A percentile compares a stretch with the other conserved stretches of the same genome.
Conservation (phyloP, 371 early-diverging fungal genomes). For the Mucor plumbeus region DNA sequence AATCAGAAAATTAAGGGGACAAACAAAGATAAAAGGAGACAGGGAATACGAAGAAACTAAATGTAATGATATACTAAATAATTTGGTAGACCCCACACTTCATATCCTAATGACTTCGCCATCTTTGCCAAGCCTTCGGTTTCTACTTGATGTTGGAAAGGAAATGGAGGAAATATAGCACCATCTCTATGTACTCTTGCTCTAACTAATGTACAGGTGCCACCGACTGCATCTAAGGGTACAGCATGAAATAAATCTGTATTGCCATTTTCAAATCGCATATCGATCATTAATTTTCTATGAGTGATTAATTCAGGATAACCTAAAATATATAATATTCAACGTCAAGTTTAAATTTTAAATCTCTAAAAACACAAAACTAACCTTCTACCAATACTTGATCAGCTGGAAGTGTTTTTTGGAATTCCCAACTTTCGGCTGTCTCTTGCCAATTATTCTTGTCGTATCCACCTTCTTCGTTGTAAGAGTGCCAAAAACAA, state of each 20-base stretch:
- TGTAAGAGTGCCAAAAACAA: slow-evolving; percentile 51
- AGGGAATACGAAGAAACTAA: slow-evolving; percentile 7
- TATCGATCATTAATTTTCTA: slow-evolving; percentile 53
- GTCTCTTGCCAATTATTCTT: slow-evolving; percentile 79
- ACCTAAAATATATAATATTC: slow-evolving; percentile 24
- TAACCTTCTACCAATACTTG: slow-evolving; percentile 49
- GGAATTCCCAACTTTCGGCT: slow-evolving; percentile 53
- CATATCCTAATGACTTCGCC: slow-evolving; percentile 66
- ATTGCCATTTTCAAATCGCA: slow-evolving; percentile 37
- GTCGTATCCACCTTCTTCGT: slow-evolving; percentile 62
- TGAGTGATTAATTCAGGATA: slow-evolving; percentile 49
- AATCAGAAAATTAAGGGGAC: background rate
- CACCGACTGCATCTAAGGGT: slow-evolving; percentile 54
- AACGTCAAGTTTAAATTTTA: background rate
- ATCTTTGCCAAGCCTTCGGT: slow-evolving; percentile 81
- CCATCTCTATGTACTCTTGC: slow-evolving; percentile 75
- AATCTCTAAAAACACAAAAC: background rate
- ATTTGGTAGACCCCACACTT: slow-evolving; percentile 44
- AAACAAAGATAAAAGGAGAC: background rate
- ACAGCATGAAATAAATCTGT: slow-evolving; percentile 36
- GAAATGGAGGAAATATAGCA: slow-evolving; percentile 56
- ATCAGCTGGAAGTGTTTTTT: slow-evolving; percentile 52
- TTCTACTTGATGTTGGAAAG: slow-evolving; percentile 62
- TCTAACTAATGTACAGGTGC: slow-evolving; percentile 60
- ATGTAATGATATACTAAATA: slow-evolving; percentile 41